phyloP scores from a whole-genome alignment of 176 grass and related monocot genomes.

The Metroxylon sagu region DNA sequence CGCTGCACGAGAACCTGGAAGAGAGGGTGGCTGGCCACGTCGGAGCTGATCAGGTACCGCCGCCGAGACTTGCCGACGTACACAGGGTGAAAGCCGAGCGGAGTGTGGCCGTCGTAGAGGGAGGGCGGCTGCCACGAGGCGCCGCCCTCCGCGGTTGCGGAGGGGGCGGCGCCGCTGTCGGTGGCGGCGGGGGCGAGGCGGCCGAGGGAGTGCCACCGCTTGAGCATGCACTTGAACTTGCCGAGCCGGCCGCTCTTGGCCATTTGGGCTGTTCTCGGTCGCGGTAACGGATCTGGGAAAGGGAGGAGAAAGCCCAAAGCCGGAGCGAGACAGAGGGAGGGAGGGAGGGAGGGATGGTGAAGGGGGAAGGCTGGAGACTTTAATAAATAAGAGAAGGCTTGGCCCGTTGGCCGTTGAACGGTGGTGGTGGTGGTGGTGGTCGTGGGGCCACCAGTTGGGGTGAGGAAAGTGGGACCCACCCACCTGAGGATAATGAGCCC shows the following conservation, averaged over 20 bases:
- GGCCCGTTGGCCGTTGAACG: not conserved
- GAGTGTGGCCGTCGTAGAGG: slow-evolving; percentile 53
- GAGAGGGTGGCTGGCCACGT: slow-evolving; percentile 65
- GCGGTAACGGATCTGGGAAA: not conserved
- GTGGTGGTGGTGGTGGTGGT: not conserved
- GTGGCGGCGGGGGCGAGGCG: slow-evolving; percentile 24
- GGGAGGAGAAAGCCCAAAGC: too few species aligned
- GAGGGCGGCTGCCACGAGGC: slow-evolving; percentile 35
- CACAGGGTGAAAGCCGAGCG: slow-evolving; percentile 53
- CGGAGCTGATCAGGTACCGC: slow-evolving; percentile 71
- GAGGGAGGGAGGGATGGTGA: not conserved
- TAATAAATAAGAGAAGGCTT: slow-evolving; percentile 18
- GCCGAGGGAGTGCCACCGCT: slow-evolving; percentile 80
- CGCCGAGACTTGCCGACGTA: slow-evolving; percentile 87
- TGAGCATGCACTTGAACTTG: slow-evolving; percentile 92
- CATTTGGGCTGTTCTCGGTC: slow-evolving; percentile 12
- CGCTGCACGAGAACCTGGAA: slow-evolving; percentile 40
- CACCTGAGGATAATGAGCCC: too few species aligned
- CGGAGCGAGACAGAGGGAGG: not conserved
- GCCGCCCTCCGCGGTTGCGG: not conserved
- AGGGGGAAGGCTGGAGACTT: not conserved
- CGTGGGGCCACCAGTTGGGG: slow-evolving; percentile 1
- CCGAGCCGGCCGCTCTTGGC: slow-evolving; percentile 50
- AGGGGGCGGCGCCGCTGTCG: not conserved
- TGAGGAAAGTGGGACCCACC: too few species aligned